Evolutionary conservation across 768 basidiomycete species (phyloP).

Genomic region (Boletus rubescentipes): DNA sequence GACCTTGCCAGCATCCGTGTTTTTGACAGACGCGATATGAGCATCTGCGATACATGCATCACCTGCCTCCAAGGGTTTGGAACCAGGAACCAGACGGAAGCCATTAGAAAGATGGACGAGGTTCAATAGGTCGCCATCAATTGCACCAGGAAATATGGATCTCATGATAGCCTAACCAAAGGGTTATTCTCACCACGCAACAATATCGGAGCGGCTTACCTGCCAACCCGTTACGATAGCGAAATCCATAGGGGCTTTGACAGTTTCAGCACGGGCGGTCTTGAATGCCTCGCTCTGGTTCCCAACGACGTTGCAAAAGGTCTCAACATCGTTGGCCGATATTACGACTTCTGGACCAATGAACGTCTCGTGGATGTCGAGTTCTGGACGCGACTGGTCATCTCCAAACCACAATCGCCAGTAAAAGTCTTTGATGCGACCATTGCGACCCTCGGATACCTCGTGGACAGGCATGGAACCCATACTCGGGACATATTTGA

Average conservation of each 20-base stretch:
- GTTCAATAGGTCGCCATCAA: slow-evolving; percentile 94
- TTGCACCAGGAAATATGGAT: slow-evolving; percentile 88
- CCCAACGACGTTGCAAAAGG: slow-evolving; percentile 90
- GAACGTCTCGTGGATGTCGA: slow-evolving; percentile 81
- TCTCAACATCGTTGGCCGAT: slow-evolving; percentile 72
- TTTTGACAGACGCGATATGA: slow-evolving; percentile 84
- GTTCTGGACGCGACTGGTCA: slow-evolving; percentile 68
- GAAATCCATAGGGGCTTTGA: slow-evolving; percentile 97
- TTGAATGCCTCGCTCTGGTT: slow-evolving; percentile 93
- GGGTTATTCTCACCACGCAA: slow-evolving; percentile 4
- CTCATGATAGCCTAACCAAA: slow-evolving; percentile 90
- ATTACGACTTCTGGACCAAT: slow-evolving; percentile 85
- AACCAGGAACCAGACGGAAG: slow-evolving; percentile 84
- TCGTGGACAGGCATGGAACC: slow-evolving; percentile 95
- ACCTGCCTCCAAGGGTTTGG: slow-evolving; percentile 73
- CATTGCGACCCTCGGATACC: slow-evolving; percentile 76
- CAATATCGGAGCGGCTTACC: slow-evolving; percentile 47
- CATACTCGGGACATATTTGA: slow-evolving; percentile 83
- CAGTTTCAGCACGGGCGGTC: slow-evolving; percentile 58
- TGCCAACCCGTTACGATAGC: slow-evolving; percentile 99
- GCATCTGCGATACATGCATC: slow-evolving; percentile 91
- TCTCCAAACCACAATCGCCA: slow-evolving; percentile 99
- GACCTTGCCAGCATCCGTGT: slow-evolving; percentile 88
- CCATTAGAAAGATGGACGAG: slow-evolving; percentile 97
- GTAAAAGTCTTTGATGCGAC: slow-evolving; percentile 94